phyloP scores from a whole-genome alignment of 495 filamentous ascomycete species.

The Aspergillus ostianus region DNA sequence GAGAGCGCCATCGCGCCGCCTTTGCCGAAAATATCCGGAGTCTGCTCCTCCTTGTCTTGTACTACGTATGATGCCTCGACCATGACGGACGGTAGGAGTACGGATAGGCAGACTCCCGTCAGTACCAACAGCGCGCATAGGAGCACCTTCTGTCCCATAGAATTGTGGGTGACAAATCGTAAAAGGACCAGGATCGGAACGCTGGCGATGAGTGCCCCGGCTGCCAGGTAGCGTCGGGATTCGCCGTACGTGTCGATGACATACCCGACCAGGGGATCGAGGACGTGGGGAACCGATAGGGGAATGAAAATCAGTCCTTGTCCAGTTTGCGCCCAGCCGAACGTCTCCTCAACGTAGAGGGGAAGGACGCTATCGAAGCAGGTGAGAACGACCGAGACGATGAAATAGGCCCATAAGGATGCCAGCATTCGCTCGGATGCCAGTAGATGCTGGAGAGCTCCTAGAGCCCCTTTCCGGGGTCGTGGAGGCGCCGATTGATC shows the following conservation, averaged over 20 bases:
- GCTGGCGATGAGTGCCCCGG: conserved; percentile 59
- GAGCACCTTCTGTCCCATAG: conserved; percentile 60
- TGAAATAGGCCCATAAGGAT: conserved; percentile 56
- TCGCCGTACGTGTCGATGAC: conserved; percentile 58
- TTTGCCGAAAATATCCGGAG: conserved; percentile 49
- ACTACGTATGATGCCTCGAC: conserved; percentile 67
- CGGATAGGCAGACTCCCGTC: conserved; percentile 55
- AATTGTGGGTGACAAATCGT: conserved; percentile 63
- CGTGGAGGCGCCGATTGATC: background rate
- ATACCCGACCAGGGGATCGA: conserved; percentile 64
- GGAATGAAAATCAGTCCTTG: conserved; percentile 77
- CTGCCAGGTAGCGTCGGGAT: conserved; percentile 58
- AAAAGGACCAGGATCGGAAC: conserved; percentile 63
- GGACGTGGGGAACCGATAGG: conserved; percentile 62
- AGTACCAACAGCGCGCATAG: conserved; percentile 68
- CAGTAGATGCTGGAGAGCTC: conserved; percentile 41
- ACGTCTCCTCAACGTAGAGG: conserved; percentile 61
- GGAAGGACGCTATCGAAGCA: conserved; percentile 63
- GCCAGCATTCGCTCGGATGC: conserved; percentile 55
- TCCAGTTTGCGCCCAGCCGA: conserved; percentile 65
- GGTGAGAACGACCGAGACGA: conserved; percentile 40
- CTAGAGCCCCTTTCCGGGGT: background rate
- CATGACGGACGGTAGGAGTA: conserved; percentile 63
- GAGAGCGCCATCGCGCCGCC: conserved; percentile 58
- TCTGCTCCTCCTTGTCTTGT: conserved; percentile 50